Conservation (phyloP, 2,329 filamentous ascomycete genomes). For the Trichothecium roseum region DNA sequence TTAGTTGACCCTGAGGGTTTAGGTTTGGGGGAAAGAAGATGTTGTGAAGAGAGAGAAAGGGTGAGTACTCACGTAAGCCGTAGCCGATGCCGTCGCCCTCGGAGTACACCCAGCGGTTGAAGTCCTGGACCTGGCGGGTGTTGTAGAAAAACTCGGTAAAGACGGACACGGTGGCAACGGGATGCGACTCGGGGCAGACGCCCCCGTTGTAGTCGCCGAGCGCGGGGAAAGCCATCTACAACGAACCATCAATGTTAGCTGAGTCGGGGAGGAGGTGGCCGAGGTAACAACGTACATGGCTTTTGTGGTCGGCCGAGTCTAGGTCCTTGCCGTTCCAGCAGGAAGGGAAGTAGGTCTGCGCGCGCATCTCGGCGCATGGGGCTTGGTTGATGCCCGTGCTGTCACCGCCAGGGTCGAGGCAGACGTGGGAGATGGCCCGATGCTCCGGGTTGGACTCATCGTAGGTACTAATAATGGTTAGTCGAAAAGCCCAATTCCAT, state of each 20-base stretch:
- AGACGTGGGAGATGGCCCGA: slow-evolving; percentile 44
- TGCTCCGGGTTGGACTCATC: slow-evolving; percentile 30
- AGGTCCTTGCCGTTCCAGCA: slow-evolving; percentile 53
- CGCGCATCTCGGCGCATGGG: slow-evolving; percentile 37
- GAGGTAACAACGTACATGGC: slow-evolving; percentile 29
- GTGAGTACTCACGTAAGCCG: slow-evolving; percentile 10
- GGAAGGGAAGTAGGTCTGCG: slow-evolving; percentile 46
- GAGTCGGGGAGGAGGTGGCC: neutral
- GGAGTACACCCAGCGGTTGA: slow-evolving; percentile 15
- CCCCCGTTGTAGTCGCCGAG: slow-evolving; percentile 16
- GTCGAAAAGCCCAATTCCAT: too few relatives aligned
- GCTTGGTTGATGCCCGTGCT: slow-evolving; percentile 41
- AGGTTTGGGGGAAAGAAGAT: neutral
- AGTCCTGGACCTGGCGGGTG: slow-evolving; percentile 16
- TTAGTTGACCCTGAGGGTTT: neutral
- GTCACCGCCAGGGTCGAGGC: slow-evolving; percentile 30
- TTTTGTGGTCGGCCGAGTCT: slow-evolving; percentile 43
- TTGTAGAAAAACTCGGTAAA: slow-evolving; percentile 37
- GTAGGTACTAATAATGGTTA: slow-evolving; percentile 6
- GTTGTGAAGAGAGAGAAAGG: too few relatives aligned
- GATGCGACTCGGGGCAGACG: slow-evolving; percentile 28
- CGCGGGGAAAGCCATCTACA: slow-evolving; percentile 16
- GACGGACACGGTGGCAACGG: slow-evolving; percentile 30
- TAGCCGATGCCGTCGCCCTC: slow-evolving; percentile 16
- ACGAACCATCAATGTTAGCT: neutral